Evolutionary conservation across 2,329 filamentous ascomycete species (phyloP), one percentile per base, ranked within the genome.

Genomic region (Chalaropsis ovoidea): DNA sequence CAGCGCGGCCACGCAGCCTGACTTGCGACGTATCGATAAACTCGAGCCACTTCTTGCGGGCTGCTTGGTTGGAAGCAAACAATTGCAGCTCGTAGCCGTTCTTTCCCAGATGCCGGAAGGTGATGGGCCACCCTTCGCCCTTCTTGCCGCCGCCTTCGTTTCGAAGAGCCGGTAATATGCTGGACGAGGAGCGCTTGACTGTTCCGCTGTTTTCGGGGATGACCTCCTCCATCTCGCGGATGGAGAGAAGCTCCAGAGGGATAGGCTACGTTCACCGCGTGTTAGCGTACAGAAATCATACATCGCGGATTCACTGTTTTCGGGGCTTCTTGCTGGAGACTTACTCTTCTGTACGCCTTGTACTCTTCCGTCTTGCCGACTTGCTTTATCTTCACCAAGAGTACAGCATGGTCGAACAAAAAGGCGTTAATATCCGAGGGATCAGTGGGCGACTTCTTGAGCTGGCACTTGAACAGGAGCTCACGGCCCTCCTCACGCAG

Each of bases 201-300:
- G 90, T 81, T 27, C 91, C 91, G 61, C 86, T 76, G 69, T 84
- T 86, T 39, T 65, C 66, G 2, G 92, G 92, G 52, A 96, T 89
- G 39, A 97, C 86, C 73, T 96, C 91, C 64, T 97, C 93, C 93
- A 99, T 97, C 73, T 97, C 93, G 64, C 88, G 87, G 70, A 99
- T 97, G 27, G 94, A 86, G 17, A 99, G 81, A 6, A 99, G 81
- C 74, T 99, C 94, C 41, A 99, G 78, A 15, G 94, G 94, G 70
- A 99, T 99, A 0, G 94, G 94, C 78, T 92, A 67, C 43, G 1
- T 27, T 24, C 62, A 15, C 42, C 24, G 42, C 49, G 10, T 47
- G 67, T 70, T 64, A 70, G 66, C 61, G 61, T 47, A 19, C 10
- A 41, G 17, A 31, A 3, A 61, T 39, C n/a, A 39, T 24, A 1